Evolutionary conservation across 1,284 basidiomycete genomes (phyloP), one percentile per base, ranked within the genome.

Genomic region (Entoloma clypeatum): DNA sequence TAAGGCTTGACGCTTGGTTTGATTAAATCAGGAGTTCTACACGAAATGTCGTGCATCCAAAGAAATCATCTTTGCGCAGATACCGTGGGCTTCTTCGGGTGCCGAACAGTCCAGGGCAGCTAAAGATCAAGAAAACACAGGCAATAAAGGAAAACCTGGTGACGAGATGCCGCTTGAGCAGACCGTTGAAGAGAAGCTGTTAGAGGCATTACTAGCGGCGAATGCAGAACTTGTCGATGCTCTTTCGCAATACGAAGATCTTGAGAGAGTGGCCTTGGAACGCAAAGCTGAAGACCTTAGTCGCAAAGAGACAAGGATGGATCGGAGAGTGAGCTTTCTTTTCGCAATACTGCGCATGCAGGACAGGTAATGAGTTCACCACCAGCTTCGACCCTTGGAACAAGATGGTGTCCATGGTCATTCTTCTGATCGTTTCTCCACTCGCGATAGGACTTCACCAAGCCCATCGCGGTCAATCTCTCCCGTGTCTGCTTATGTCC

Each of bases 1-100:
- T 24, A 16, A 19, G 18, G 3, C 3, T 11, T 22, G 29, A 31
- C 8, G 31, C 5, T 22, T 14, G 13, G 19, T 36, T 17, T 8
- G 9, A 25, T 4, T 36, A 26, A 4, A 8, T 4, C 33, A 88
- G 85, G 86, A 89, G 62, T 89, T 88, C 55, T 74, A 81, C 47
- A 52, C 61, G 9, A 85, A 87, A 55, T 88, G 84, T 56, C 69
- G 74, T 14, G 69, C 73, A 4, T 86, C 83, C 83, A 86, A 52
- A 33, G 50, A 52, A 23, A 38, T 52, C 9, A 48, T 52, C 10
- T 52, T 40, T 31, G 48, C 45, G 13, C 48, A 52, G 33, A 52
- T 54, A 39, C 43, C 53, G 4, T 90, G 87, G 87, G 88, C 88
- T 4, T 74, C 77, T 13, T 78, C 86, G 3, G 72, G 76, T 14